phyloP scores from a whole-genome alignment of 192 early-diverging fungal species.

The Glomus cerebriforme region DNA sequence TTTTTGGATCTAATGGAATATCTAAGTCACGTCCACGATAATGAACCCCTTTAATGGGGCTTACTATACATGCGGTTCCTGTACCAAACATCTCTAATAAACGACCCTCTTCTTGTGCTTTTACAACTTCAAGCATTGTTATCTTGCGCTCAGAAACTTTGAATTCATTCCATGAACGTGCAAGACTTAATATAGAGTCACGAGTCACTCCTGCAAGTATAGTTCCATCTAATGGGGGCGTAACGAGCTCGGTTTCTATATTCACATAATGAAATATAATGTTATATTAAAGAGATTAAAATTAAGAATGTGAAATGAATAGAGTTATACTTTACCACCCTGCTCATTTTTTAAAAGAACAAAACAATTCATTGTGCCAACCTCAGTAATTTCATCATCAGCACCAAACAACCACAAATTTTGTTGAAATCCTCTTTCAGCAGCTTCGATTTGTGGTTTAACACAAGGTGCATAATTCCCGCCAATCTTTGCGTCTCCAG shows the following conservation, averaged over 20 bases:
- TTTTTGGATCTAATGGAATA: constrained; percentile 85
- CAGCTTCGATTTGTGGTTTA: constrained; percentile 81
- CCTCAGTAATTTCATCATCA: constrained; percentile 87
- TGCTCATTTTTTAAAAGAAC: constrained; percentile 81
- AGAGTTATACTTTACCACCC: constrained; percentile 46
- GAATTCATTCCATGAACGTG: constrained; percentile 82
- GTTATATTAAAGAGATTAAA: neutral
- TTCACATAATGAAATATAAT: neutral
- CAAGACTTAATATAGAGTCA: constrained; percentile 83
- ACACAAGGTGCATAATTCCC: constrained; percentile 87
- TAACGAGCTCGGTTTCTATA: constrained; percentile 78
- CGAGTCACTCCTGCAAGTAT: constrained; percentile 96
- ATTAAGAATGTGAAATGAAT: neutral
- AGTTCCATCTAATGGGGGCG: constrained; percentile 90
- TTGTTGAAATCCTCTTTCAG: constrained; percentile 87
- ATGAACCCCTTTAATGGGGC: constrained; percentile 84
- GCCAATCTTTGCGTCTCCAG: constrained; percentile 91
- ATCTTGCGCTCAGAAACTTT: constrained; percentile 84
- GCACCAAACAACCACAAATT: constrained; percentile 94
- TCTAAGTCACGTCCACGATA: constrained; percentile 77
- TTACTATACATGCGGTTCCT: constrained; percentile 95
- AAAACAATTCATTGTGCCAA: constrained; percentile 98
- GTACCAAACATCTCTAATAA: constrained; percentile 93
- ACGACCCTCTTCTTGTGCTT: constrained; percentile 77
- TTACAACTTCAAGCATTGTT: constrained; percentile 75